Evolutionary conservation across 148 eudicot genomes (phyloP).

Genomic region (Dysphania ambrosioides): DNA sequence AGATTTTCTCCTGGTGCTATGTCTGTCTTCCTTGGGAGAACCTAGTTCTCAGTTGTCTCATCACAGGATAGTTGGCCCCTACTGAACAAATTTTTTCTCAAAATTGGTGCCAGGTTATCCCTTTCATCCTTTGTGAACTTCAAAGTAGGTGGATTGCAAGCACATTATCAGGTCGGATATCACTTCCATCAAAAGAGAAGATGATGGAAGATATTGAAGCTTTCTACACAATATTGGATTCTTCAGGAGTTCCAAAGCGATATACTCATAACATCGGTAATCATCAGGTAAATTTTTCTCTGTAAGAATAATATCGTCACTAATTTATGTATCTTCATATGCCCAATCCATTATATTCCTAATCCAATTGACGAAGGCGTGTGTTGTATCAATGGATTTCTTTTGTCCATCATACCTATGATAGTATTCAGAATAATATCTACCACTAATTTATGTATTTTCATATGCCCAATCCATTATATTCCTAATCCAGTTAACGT

Average conservation of each 20-base stretch:
- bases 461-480: too few species aligned
- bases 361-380: too few species aligned
- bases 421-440: too few species aligned
- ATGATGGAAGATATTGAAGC: slow-evolving; percentile 73
- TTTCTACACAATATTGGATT: slow-evolving; percentile 54
- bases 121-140: slow-evolving; percentile 69
- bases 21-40: neutral
- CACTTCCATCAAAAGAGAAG: slow-evolving; percentile 56
- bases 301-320: neutral
- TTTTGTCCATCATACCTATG: too few species aligned
- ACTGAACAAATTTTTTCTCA: neutral
- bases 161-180: slow-evolving; percentile 57
- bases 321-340: neutral
- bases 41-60: neutral
- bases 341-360: too few species aligned
- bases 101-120: slow-evolving; percentile 46
- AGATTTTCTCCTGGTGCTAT: neutral
- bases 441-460: too few species aligned
- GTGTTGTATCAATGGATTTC: too few species aligned
- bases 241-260: slow-evolving; percentile 60
- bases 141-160: slow-evolving; percentile 96
- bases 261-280: slow-evolving; percentile 64
- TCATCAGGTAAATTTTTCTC: slow-evolving; percentile 41
- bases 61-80: slow-evolving; percentile 1
- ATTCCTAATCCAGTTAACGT: too few species aligned